phyloP scores from a whole-genome alignment of 495 filamentous ascomycete species.

The Podospora appendiculata region DNA sequence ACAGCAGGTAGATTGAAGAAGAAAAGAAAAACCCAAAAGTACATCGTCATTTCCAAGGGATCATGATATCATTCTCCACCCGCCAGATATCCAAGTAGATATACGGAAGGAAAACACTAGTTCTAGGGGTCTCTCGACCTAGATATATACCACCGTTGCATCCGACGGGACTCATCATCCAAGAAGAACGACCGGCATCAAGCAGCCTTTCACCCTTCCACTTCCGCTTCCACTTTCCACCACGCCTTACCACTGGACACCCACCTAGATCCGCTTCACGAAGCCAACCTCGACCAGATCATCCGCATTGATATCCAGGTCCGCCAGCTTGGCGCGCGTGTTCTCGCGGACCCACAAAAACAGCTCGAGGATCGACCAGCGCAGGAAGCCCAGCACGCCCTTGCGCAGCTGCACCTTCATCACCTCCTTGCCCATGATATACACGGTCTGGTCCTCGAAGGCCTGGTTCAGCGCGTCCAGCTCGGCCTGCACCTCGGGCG shows the following conservation, averaged over 20 bases:
- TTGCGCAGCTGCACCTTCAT: constrained; percentile 36
- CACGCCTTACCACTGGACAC: background rate
- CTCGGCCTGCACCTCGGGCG: constrained; percentile 23
- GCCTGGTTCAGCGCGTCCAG: constrained; percentile 42
- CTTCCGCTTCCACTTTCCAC: background rate
- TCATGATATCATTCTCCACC: too few relatives aligned
- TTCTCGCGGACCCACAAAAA: constrained; percentile 67
- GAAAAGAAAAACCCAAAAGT: too few relatives aligned
- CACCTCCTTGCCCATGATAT: constrained; percentile 62
- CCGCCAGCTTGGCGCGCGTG: constrained; percentile 53
- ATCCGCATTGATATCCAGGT: constrained; percentile 52
- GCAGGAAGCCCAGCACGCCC: constrained; percentile 29
- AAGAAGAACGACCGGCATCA: background rate
- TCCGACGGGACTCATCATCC: too few relatives aligned
- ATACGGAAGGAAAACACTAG: too few relatives aligned
- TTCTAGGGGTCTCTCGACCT: too few relatives aligned
- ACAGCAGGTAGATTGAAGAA: too few relatives aligned
- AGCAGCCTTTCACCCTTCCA: background rate
- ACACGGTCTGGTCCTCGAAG: constrained; percentile 47
- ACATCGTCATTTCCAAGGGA: too few relatives aligned
- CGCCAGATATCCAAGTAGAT: too few relatives aligned
- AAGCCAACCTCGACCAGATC: constrained; percentile 62
- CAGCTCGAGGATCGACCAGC: constrained; percentile 42
- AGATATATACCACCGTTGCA: too few relatives aligned
- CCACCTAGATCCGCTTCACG: constrained; percentile 50